A percentile compares a stretch with the other conserved stretches of the same genome.
Evolutionary conservation across 2,329 filamentous ascomycete species (phyloP).

Genomic region (Volutella citrinella): DNA sequence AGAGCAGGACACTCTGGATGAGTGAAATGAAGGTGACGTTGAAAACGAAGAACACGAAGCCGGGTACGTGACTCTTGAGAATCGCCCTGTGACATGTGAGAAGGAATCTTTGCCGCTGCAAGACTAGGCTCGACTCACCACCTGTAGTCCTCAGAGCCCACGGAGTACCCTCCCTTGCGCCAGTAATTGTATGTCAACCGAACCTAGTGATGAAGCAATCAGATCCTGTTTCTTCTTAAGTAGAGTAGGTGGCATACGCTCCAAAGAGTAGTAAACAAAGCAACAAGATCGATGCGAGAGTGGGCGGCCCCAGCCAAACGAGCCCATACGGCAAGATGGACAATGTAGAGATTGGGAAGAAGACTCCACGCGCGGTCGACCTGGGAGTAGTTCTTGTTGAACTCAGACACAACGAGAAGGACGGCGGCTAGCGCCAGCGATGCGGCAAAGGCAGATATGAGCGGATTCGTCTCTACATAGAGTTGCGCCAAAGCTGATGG

Average conservation of each 20-base stretch:
- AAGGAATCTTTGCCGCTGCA: neutral
- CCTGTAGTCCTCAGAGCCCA: slow-evolving; percentile 92
- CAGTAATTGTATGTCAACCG: slow-evolving; percentile 96
- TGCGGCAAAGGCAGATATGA: slow-evolving; percentile 71
- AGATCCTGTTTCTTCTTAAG: too few species aligned
- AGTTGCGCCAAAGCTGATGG: slow-evolving; percentile 63
- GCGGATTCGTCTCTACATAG: slow-evolving; percentile 82
- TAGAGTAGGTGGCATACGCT: too few species aligned
- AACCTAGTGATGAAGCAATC: too few species aligned
- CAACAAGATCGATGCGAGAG: slow-evolving; percentile 67
- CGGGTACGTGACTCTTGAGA: slow-evolving; percentile 63
- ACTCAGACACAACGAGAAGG: slow-evolving; percentile 73
- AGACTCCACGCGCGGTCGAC: slow-evolving; percentile 92
- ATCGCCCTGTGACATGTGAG: slow-evolving; percentile 53
- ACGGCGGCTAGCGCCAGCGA: slow-evolving; percentile 68
- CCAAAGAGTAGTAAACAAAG: slow-evolving; percentile 73
- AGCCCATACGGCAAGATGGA: slow-evolving; percentile 82
- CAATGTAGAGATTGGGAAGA: slow-evolving; percentile 80
- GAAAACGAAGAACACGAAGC: slow-evolving; percentile 72
- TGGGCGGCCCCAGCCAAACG: slow-evolving; percentile 70
- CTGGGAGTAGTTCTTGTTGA: slow-evolving; percentile 95
- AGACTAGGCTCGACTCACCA: slow-evolving; percentile 48
- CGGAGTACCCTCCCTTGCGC: slow-evolving; percentile 85
- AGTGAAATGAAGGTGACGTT: slow-evolving; percentile 89
- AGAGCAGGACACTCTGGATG: slow-evolving; percentile 78